phyloP scores from a whole-genome alignment of 306 rosid species.

The Trifolium dubium region DNA sequence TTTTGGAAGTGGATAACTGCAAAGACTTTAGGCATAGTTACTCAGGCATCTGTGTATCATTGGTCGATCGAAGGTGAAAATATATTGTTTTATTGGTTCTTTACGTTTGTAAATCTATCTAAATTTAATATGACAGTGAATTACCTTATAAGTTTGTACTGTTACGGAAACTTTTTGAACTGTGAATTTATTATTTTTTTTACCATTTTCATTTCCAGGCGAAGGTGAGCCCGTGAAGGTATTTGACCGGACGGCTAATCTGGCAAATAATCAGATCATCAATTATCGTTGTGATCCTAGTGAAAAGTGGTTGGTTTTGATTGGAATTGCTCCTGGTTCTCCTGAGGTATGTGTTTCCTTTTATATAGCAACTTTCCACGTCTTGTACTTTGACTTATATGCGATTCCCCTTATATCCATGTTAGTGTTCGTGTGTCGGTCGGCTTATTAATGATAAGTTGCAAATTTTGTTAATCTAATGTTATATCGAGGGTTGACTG shows the following conservation, averaged over 20 bases:
- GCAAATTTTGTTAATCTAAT: no score
- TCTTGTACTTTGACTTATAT: slow-evolving; percentile 18
- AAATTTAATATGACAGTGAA: slow-evolving; percentile 5
- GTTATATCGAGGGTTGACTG: no score
- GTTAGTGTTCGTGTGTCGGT: slow-evolving; percentile 9
- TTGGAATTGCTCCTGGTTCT: slow-evolving; percentile 83
- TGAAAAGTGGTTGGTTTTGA: slow-evolving; percentile 82
- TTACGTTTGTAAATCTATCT: slow-evolving; percentile 20
- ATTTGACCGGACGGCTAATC: slow-evolving; percentile 77
- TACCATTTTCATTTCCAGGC: slow-evolving; percentile 45
- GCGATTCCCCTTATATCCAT: slow-evolving; percentile 6
- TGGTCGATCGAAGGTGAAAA: slow-evolving; percentile 76
- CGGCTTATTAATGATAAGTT: neutral
- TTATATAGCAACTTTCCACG: slow-evolving; percentile 19
- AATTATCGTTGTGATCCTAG: slow-evolving; percentile 79
- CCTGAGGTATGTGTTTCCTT: slow-evolving; percentile 61
- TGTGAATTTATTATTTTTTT: slow-evolving; percentile 36
- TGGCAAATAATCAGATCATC: slow-evolving; percentile 77
- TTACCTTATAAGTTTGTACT: neutral
- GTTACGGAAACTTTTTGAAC: slow-evolving; percentile 1
- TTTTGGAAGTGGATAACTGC: slow-evolving; percentile 88
- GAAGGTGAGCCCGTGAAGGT: slow-evolving; percentile 76
- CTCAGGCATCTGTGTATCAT: slow-evolving; percentile 74
- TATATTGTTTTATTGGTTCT: neutral
- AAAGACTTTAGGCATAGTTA: slow-evolving; percentile 64